Percentiles rank a stretch among this genome's conserved stretches.
Conservation (phyloP, 257 asterid genomes). For the Voacanga thouarsii region DNA sequence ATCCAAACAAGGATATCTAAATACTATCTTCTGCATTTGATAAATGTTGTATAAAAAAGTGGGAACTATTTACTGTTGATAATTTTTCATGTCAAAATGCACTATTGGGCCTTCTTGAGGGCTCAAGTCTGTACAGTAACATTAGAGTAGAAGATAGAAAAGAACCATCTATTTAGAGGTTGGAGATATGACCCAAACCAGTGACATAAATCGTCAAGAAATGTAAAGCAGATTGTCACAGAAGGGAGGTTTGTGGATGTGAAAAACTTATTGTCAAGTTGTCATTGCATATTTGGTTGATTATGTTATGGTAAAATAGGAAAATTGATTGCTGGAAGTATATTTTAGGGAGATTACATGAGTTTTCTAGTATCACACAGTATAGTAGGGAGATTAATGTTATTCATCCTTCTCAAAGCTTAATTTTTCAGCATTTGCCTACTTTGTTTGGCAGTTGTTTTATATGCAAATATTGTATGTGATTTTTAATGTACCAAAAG, state of each 20-base stretch:
- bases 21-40: conserved; percentile 60
- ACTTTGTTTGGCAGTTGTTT: too few species aligned
- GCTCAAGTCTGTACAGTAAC: conserved; percentile 56
- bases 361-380: too few species aligned
- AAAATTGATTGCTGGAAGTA: background rate
- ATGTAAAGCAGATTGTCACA: background rate
- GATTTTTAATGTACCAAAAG: too few species aligned
- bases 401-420: too few species aligned
- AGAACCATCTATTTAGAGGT: background rate
- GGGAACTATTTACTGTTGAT: conserved; percentile 84
- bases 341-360: too few species aligned
- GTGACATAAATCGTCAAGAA: background rate
- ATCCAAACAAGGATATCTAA: conserved; percentile 42
- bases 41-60: conserved; percentile 65
- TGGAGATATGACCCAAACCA: background rate
- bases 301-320: background rate
- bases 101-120: conserved; percentile 74
- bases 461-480: too few species aligned
- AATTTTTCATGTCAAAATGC: conserved; percentile 67
- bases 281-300: background rate
- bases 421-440: too few species aligned
- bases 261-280: background rate
- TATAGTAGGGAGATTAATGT: too few species aligned
- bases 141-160: conserved; percentile 26
- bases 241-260: background rate